Conservation (phyloP, 1,139 yeast genomes). For the Blastobotrys arbuscula region DNA sequence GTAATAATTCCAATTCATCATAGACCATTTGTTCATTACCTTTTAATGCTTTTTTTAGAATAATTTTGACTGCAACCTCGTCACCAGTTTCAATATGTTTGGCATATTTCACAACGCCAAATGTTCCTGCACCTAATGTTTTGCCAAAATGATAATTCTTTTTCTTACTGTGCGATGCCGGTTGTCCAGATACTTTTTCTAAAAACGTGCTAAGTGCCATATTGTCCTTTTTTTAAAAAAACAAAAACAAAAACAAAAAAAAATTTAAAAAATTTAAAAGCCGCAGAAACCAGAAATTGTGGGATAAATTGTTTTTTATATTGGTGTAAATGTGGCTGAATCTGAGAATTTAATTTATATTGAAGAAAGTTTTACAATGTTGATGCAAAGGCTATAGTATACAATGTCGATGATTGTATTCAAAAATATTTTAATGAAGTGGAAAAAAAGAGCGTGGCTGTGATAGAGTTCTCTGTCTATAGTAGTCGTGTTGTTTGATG, state of each 20-base stretch:
- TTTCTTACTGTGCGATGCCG: conserved; percentile 61
- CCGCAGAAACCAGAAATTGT: too few relatives aligned
- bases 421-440: too few relatives aligned
- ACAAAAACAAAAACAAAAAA: not conserved
- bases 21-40: conserved; percentile 67
- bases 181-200: conserved; percentile 63
- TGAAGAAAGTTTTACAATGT: too few relatives aligned
- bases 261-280: not conserved
- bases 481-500: too few relatives aligned
- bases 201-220: conserved; percentile 16
- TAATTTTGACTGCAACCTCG: conserved; percentile 81
- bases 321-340: not conserved
- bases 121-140: conserved; percentile 86
- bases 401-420: too few relatives aligned
- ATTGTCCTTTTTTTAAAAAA: not conserved
- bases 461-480: too few relatives aligned
- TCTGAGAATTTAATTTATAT: too few relatives aligned
- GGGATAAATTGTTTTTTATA: too few relatives aligned
- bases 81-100: conserved; percentile 52
- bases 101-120: conserved; percentile 83
- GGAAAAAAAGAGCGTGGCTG: too few relatives aligned
- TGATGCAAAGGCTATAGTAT: too few relatives aligned
- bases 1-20: conserved; percentile 69
- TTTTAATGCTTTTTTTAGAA: conserved; percentile 71
- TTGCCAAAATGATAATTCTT: conserved; percentile 63